phyloP scores from a whole-genome alignment of 176 grass and related monocot species.

The Aegilops bicornis region DNA sequence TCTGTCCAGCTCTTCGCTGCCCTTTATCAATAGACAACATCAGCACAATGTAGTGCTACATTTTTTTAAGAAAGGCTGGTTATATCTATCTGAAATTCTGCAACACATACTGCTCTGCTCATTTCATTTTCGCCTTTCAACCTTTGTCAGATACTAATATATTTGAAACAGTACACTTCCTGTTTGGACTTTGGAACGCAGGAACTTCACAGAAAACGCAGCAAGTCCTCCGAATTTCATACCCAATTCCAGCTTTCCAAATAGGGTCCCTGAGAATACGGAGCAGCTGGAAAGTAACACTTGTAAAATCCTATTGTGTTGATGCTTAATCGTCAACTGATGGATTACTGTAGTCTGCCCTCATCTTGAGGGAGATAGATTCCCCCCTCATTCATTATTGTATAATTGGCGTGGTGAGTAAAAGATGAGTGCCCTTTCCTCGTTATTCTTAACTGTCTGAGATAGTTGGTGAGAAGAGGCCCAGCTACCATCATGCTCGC shows the following conservation, averaged over 20 bases:
- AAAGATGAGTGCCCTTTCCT: too few relatives aligned
- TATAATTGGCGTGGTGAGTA: too few relatives aligned
- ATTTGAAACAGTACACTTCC: not conserved
- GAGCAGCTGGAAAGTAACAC: not conserved
- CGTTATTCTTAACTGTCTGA: not conserved
- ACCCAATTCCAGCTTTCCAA: not conserved
- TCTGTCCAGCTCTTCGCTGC: not conserved
- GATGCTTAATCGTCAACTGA: not conserved
- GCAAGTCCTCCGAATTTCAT: not conserved
- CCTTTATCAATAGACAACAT: not conserved
- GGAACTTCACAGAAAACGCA: not conserved
- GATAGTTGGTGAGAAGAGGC: conserved; percentile 29
- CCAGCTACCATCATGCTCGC: conserved; percentile 2
- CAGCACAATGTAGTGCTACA: not conserved
- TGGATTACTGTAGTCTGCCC: not conserved
- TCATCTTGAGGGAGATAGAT: not conserved
- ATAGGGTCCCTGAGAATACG: not conserved
- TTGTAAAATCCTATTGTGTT: not conserved
- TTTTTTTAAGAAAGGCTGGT: not conserved
- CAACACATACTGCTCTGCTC: not conserved
- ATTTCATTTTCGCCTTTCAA: not conserved
- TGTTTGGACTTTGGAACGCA: not conserved
- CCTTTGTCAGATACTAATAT: not conserved
- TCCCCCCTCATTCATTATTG: too few relatives aligned
- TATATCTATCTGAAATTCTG: conserved; percentile 1